Conservation (phyloP, 2,329 filamentous ascomycete genomes). For the Drechslera avenae region DNA sequence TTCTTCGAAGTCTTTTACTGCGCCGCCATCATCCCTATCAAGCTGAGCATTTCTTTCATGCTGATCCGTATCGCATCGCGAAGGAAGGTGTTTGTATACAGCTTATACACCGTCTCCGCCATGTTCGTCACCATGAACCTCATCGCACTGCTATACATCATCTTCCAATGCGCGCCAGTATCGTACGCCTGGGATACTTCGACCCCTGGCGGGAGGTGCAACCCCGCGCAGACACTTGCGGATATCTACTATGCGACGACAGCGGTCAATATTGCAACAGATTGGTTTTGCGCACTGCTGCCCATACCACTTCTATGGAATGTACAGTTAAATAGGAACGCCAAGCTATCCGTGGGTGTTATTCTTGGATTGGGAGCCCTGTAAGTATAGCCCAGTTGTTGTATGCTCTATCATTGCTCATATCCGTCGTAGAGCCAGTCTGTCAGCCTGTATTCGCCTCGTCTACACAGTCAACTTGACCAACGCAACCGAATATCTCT, state of each 20-base stretch:
- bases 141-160: conserved; percentile 12
- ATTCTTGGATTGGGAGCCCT: conserved; percentile 16
- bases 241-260: conserved; percentile 14
- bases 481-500: conserved; percentile 7
- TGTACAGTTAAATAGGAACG: conserved; percentile 11
- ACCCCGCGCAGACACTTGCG: conserved; percentile 8
- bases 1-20: conserved; percentile 14
- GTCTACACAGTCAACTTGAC: conserved; percentile 12
- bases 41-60: conserved; percentile 16
- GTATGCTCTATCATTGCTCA: conserved; percentile 3
- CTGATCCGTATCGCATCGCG: conserved; percentile 12
- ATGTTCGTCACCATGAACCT: conserved; percentile 15
- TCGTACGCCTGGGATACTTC: conserved; percentile 15
- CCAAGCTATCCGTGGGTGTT: conserved; percentile 15
- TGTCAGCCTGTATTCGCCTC: conserved; percentile 14
- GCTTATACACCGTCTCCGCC: conserved; percentile 7
- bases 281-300: conserved; percentile 13
- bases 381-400: conserved; percentile 10
- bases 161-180: conserved; percentile 11
- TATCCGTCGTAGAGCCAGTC: conserved; percentile 6
- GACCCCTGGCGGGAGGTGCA: conserved; percentile 11
- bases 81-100: conserved; percentile 6
- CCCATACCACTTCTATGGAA: conserved; percentile 15
- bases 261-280: conserved; percentile 13
- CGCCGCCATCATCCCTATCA: conserved; percentile 11